Percentiles rank a stretch among this genome's conserved stretches.
Evolutionary conservation across 1,284 basidiomycete genomes (phyloP).

Genomic region (Ceratobasidium sp.): DNA sequence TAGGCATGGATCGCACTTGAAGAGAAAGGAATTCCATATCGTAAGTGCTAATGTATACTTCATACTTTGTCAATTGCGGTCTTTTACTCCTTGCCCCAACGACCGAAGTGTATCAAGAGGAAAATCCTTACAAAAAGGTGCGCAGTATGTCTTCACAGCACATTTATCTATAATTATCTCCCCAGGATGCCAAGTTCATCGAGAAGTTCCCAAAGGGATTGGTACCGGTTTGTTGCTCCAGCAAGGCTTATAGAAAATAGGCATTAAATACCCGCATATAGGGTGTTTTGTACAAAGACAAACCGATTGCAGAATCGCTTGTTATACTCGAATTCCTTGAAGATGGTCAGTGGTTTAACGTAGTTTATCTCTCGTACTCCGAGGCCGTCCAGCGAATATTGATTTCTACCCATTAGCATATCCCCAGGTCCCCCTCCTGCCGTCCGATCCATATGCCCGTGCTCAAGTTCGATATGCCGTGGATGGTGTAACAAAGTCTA

Average conservation of each 20-base stretch:
- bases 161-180: background rate
- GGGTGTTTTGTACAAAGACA: conserved; percentile 36
- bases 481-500: conserved; percentile 37
- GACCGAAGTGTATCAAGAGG: conserved; percentile 40
- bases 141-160: background rate
- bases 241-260: background rate
- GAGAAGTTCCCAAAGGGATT: conserved; percentile 45
- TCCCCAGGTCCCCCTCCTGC: conserved; percentile 34
- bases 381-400: background rate
- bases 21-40: conserved; percentile 42
- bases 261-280: conserved; percentile 2
- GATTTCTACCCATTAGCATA: conserved; percentile 8
- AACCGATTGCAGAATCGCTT: conserved; percentile 44
- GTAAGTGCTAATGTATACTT: conserved; percentile 3
- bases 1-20: conserved; percentile 44
- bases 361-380: background rate
- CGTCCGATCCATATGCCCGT: conserved; percentile 41
- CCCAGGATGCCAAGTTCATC: conserved; percentile 36
- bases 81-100: background rate
- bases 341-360: conserved; percentile 27
- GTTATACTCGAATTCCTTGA: conserved; percentile 45
- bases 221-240: conserved; percentile 22
- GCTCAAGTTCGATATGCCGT: conserved; percentile 45
- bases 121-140: conserved; percentile 45
- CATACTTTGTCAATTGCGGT: background rate